A percentile compares a stretch with the other conserved stretches of the same genome.
Conservation (phyloP, 139 green algal genomes). For the Chlorella sp. region DNA sequence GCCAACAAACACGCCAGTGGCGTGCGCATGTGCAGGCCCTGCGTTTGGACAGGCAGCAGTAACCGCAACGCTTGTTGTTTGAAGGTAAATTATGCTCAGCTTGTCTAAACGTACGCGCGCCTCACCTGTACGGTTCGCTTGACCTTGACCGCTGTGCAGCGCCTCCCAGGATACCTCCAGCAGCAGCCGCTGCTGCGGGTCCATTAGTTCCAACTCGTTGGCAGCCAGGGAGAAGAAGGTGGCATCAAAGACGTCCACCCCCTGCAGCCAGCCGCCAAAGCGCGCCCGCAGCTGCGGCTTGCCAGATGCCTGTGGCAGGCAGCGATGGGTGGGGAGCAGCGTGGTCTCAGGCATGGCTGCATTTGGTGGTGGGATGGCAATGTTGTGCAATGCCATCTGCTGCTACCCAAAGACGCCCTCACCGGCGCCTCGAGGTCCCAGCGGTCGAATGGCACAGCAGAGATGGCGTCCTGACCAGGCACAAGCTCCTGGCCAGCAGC, state of each 20-base stretch:
- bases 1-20: slow-evolving; percentile 78
- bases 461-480: not conserved
- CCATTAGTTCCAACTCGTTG: slow-evolving; percentile 63
- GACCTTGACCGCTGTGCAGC: not conserved
- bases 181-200: slow-evolving; percentile 86
- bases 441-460: not conserved
- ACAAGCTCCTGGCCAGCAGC: not conserved
- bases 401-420: too few relatives aligned
- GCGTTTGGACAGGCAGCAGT: not conserved
- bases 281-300: not conserved
- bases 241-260: slow-evolving; percentile 72
- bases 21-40: not conserved
- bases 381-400: too few relatives aligned
- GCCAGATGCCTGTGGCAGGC: too few relatives aligned
- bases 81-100: too few relatives aligned
- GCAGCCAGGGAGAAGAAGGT: slow-evolving; percentile 63
- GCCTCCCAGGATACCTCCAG: slow-evolving; percentile 25
- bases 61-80: too few relatives aligned
- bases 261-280: slow-evolving; percentile 11
- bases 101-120: too few relatives aligned
- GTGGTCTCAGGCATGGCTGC: too few relatives aligned
- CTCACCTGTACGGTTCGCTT: not conserved
- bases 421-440: slow-evolving; percentile 12
- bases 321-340: too few relatives aligned
- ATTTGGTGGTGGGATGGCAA: too few relatives aligned